Conservation (phyloP, 2,329 filamentous ascomycete genomes). For the Aspergillus pseudoviridinutans region DNA sequence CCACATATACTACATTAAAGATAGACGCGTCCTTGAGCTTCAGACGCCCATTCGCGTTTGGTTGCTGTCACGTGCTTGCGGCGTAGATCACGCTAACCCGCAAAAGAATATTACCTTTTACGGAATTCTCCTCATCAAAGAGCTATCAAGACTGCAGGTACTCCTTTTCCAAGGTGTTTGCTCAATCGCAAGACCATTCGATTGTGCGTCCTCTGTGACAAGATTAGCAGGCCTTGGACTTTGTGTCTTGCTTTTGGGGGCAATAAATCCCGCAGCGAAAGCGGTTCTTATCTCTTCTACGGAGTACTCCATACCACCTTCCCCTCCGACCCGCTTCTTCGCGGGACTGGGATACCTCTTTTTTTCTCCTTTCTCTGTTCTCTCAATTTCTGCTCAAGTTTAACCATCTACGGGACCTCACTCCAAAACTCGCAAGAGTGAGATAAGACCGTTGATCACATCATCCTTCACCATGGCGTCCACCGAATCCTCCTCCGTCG, state of each 20-base stretch:
- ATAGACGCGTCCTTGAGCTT: background rate
- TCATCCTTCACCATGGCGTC: slow-evolving; percentile 26
- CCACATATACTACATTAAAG: background rate
- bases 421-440: slow-evolving; percentile 3
- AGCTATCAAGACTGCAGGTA: background rate
- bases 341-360: background rate
- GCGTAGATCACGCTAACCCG: slow-evolving; percentile 9
- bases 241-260: background rate
- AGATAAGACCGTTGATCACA: background rate
- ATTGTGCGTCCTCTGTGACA: background rate
- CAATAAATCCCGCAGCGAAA: background rate
- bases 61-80: background rate
- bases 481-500: slow-evolving; percentile 20
- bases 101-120: slow-evolving; percentile 13
- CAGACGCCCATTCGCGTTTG: slow-evolving; percentile 1
- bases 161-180: background rate
- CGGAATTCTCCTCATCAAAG: slow-evolving; percentile 5
- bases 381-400: background rate
- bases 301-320: background rate
- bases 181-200: background rate
- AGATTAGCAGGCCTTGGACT: background rate
- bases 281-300: background rate
- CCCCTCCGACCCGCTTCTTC: background rate
- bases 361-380: background rate
- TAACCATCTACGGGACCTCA: background rate